Percentiles rank a stretch among this genome's conserved stretches.
Evolutionary conservation across 176 grass and related monocot species (phyloP).

Genomic region (Oryza nivara): DNA sequence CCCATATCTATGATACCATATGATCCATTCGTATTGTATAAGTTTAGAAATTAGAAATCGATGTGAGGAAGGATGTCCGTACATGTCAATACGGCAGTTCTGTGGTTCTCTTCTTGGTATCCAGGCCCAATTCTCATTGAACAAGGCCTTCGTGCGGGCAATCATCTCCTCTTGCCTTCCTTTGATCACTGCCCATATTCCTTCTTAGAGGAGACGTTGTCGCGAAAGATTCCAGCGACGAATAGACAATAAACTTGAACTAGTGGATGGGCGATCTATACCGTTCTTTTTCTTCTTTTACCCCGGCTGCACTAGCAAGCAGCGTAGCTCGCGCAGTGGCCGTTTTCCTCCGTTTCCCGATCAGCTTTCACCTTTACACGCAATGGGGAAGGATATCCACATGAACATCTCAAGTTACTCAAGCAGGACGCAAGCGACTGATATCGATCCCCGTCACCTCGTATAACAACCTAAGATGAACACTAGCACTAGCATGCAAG

Average conservation of each 20-base stretch:
- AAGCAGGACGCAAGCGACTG: not conserved
- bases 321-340: not conserved
- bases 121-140: not conserved
- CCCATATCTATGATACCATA: not conserved
- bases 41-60: no score
- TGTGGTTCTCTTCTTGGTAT: not conserved
- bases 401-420: not conserved
- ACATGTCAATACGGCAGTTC: not conserved
- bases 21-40: not conserved
- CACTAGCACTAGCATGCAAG: not conserved
- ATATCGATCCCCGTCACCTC: not conserved
- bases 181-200: not conserved
- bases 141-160: not conserved
- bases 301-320: not conserved
- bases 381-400: not conserved
- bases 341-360: slow-evolving; percentile 6
- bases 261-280: not conserved
- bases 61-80: not conserved
- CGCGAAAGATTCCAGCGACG: not conserved
- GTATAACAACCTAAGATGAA: not conserved
- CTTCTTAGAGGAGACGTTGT: not conserved
- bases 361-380: slow-evolving; percentile 35
- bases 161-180: not conserved
- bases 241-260: not conserved
- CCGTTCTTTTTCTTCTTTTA: slow-evolving; percentile 13